Base-by-base conservation (phyloP, 345 rosid genomes). In the Syzygium grande region DNA sequence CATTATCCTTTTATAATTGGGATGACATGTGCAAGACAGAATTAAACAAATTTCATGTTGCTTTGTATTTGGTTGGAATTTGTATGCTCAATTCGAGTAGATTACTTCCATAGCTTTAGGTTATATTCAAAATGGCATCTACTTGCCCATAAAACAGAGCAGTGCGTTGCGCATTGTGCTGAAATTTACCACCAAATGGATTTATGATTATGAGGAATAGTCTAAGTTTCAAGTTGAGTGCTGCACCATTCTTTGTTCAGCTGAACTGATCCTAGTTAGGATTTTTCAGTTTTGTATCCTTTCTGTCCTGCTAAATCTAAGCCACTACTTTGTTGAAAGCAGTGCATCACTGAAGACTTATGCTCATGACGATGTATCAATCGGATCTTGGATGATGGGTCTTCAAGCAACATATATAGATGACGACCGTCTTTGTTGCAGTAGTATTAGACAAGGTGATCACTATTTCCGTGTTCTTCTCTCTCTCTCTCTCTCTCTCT, bases 381-480 rank as follows among this genome's bases (percentile, higher is more conserved):
- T 95, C 4, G 99, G 99, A 80, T 98, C 99, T 85, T 98, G 99
- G 99, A 95, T 98, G 98, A 96, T 98, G 93, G 99, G 99, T 89
- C 84, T 98, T 73, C 94, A 93, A 79, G 96, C 98, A 86, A 94
- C 98, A 55, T 96, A 95, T 87, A 96, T 94, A 90, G 99, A 98
- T 56, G 99, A 98, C 89, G 95, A 93, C 89, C 95, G 94, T 68
- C 92, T 98, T 84, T 98, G 99, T 91, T 97, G 99, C 90, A 86
- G 96, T 90, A 94, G 98, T 92, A 92, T 92, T 55, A 94, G 93
- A 90, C 99, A 96, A 95, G 99, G 99, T 98, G 91, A 88, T 80
- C 59, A 86, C 51, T 73, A 87, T 52, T 11, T 30, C 49, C 58
- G 10, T 38, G 49, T 27, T 73, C 4, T 9, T 73, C 49, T 9